Evolutionary conservation across 148 eudicot species (phyloP).

Genomic region (Camellia lanceoleosa): DNA sequence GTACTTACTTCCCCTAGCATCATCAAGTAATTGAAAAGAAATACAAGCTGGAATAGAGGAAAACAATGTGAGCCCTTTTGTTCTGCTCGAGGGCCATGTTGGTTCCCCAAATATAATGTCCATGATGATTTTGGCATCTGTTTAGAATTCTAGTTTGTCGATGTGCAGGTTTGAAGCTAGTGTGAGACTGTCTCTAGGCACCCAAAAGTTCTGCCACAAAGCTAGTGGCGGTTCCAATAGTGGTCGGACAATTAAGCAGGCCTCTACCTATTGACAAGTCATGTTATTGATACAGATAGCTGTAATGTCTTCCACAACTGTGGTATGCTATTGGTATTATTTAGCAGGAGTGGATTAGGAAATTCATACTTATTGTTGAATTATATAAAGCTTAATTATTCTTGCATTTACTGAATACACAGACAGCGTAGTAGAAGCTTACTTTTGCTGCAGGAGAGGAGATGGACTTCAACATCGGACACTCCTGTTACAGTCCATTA

Average conservation of each 20-base stretch:
- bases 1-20: too few relatives aligned
- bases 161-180: too few relatives aligned
- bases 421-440: not conserved
- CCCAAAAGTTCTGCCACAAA: not conserved
- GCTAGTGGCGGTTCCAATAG: not conserved
- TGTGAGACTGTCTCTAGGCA: too few relatives aligned
- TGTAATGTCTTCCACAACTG: not conserved
- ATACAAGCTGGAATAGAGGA: too few relatives aligned
- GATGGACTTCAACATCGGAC: slow-evolving; percentile 3
- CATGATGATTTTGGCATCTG: too few relatives aligned
- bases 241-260: not conserved
- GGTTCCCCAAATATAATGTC: too few relatives aligned
- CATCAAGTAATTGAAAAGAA: too few relatives aligned
- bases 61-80: too few relatives aligned
- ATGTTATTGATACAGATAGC: not conserved
- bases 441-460: not conserved
- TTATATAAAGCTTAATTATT: not conserved
- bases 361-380: not conserved
- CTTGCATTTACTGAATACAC: not conserved
- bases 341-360: not conserved
- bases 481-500: not conserved
- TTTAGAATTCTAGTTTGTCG: too few relatives aligned
- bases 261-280: not conserved
- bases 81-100: too few relatives aligned
- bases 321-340: not conserved